Conservation (phyloP, 78 protist species). For the Anaeramoeba flamelloides region DNA sequence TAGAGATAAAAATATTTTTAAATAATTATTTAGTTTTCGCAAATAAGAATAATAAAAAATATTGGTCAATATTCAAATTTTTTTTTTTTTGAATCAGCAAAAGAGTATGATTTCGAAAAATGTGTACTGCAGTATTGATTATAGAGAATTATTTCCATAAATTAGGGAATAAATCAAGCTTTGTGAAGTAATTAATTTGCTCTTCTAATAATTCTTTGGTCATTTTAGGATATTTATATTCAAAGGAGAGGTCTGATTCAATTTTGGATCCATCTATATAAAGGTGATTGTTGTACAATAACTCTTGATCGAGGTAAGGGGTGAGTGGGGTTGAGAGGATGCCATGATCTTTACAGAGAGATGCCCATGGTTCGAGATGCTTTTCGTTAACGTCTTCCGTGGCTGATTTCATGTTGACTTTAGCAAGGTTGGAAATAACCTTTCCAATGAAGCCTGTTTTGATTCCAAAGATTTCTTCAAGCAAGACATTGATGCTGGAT, state of each 20-base stretch:
- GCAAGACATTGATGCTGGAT: conserved; percentile 31
- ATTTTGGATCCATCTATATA: conserved; percentile 63
- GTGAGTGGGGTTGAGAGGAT: conserved; percentile 54
- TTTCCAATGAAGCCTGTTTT: conserved; percentile 56
- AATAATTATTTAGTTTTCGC: no score
- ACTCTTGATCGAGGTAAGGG: conserved; percentile 74
- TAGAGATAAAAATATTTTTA: no score
- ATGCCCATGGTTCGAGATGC: conserved; percentile 80
- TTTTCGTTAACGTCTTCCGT: conserved; percentile 59
- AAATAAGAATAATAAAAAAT: no score
- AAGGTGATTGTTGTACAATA: conserved; percentile 49
- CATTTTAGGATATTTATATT: conserved; percentile 44
- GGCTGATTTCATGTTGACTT: neutral
- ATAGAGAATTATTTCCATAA: no score
- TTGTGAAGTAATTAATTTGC: neutral
- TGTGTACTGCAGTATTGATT: no score
- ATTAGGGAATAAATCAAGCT: neutral
- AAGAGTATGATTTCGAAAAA: no score
- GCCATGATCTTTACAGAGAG: conserved; percentile 35
- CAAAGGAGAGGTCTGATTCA: conserved; percentile 50
- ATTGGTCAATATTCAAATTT: no score
- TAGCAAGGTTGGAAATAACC: conserved; percentile 34
- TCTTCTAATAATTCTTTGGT: neutral
- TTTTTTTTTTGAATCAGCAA: no score
- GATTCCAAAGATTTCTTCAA: conserved; percentile 60